phyloP scores from a whole-genome alignment of 2,329 filamentous ascomycete species.

The Trematosphaeria pertusa region DNA sequence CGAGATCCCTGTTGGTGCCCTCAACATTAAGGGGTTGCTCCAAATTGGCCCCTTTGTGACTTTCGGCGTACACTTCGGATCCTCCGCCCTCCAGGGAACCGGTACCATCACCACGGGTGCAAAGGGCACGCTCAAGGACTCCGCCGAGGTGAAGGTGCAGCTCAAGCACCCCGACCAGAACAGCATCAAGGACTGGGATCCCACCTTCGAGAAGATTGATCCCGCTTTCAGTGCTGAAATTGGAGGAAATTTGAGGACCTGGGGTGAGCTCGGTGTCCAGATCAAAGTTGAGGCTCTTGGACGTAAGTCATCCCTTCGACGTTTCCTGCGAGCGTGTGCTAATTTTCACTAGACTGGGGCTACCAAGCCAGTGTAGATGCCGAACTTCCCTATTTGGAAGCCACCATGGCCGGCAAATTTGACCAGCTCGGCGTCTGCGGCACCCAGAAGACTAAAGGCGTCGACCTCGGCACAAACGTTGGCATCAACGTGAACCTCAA shows the following conservation, averaged over 20 bases:
- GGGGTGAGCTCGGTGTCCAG: slow-evolving; percentile 28
- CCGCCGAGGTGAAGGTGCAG: slow-evolving; percentile 20
- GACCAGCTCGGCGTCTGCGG: slow-evolving; percentile 24
- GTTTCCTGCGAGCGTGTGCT: background rate
- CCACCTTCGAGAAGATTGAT: slow-evolving; percentile 26
- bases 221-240: slow-evolving; percentile 27
- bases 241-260: slow-evolving; percentile 20
- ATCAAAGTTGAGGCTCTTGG: slow-evolving; percentile 29
- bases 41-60: slow-evolving; percentile 30
- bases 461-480: slow-evolving; percentile 22
- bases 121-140: slow-evolving; percentile 25
- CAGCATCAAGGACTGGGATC: slow-evolving; percentile 25
- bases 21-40: slow-evolving; percentile 25
- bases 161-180: slow-evolving; percentile 21
- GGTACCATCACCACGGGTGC: slow-evolving; percentile 22
- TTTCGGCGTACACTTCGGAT: slow-evolving; percentile 29
- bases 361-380: slow-evolving; percentile 30
- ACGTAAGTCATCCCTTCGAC: slow-evolving; percentile 10
- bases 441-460: slow-evolving; percentile 23
- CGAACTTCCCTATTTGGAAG: slow-evolving; percentile 27
- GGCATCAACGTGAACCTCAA: slow-evolving; percentile 32
- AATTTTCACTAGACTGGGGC: slow-evolving; percentile 21
- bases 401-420: slow-evolving; percentile 18
- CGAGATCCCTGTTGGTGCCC: slow-evolving; percentile 27
- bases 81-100: slow-evolving; percentile 23